Base-by-base conservation (phyloP, 1,139 yeast species). In the Candida albicans region DNA sequence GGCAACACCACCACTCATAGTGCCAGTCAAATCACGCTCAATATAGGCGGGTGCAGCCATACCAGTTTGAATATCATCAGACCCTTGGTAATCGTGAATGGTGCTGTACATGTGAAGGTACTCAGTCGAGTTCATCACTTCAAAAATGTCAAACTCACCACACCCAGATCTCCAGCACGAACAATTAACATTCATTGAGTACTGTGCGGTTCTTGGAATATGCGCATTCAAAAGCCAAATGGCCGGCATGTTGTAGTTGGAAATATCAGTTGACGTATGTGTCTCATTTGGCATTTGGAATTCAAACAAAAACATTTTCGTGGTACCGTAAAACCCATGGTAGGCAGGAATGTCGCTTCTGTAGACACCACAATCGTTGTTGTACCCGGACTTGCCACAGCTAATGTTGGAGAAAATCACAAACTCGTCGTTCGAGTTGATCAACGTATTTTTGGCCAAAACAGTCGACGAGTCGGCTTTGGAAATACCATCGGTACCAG, bases 101-200 rank as follows among this genome's bases (percentile, higher is more conserved):
- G 90, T 82, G 25, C 88, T 72, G 63, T 73, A 82, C 55, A 84
- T 70, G 51, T 81, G 73, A 48, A 64, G 65, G 33, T 76, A 67
- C 52, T 81, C 81, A 22, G 87, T 78, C 39, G 59, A 48, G 55
- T 67, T 61, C 62, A 66, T 67, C 36, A 70, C 70, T 75, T 93
- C 99, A 58, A 91, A 91, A 50, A 89, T 73, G 65, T 93, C 99
- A 54, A 91, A 76, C 73, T 93, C 99, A 66, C 98, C 98, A 70
- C 99, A 93, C 41, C 98, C 98, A 33, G 96, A 79, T 53, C 81
- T 64, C 99, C 99, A 93, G 77, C 98, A 93, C 25, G 97, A 89
- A 73, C 97, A 68, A 45, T 82, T 68, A 46, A 73, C 74, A 61
- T 95, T 95, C 61, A 44, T 44, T 10, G 70, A 55, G 53, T 91